These are phyloP conservation scores for Castanea sativa DNA, from an alignment of 306 rosid species.

Conservation along the genomic window DNA sequence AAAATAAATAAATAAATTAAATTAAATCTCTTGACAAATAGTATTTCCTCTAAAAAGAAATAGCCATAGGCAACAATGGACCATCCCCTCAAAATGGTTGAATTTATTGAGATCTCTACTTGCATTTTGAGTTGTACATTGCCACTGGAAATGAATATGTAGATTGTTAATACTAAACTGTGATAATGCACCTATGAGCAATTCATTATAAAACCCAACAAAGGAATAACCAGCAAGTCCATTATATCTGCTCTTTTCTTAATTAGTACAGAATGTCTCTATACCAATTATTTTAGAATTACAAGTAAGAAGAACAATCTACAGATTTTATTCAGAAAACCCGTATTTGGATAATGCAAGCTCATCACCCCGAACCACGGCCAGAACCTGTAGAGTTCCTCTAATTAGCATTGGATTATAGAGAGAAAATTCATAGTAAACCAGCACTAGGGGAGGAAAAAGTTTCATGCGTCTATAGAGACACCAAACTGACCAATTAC, in stretches of 20 bases:
- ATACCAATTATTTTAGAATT: background rate
- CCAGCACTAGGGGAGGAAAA: background rate
- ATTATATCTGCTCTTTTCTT: background rate
- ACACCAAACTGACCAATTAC: background rate
- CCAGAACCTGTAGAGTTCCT: slow-evolving; percentile 15
- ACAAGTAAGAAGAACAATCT: background rate
- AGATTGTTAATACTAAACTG: no score
- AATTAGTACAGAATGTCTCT: background rate
- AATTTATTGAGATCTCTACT: no score
- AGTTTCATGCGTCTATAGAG: background rate
- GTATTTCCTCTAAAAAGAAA: no score
- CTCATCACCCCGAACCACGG: slow-evolving; percentile 30
- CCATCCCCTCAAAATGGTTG: no score
- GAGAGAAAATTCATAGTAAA: background rate
- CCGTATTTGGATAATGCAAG: slow-evolving; percentile 1
- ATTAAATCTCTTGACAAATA: no score
- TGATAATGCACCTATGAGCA: no score
- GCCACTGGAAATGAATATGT: no score
- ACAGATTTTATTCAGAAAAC: background rate
- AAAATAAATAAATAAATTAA: no score
- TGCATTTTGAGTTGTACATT: no score
- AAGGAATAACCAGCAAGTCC: background rate
- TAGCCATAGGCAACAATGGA: no score
- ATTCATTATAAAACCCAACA: no score
- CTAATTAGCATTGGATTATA: background rate